phyloP scores from a whole-genome alignment of 1,139 yeast species.

The Hyphopichia burtonii region DNA sequence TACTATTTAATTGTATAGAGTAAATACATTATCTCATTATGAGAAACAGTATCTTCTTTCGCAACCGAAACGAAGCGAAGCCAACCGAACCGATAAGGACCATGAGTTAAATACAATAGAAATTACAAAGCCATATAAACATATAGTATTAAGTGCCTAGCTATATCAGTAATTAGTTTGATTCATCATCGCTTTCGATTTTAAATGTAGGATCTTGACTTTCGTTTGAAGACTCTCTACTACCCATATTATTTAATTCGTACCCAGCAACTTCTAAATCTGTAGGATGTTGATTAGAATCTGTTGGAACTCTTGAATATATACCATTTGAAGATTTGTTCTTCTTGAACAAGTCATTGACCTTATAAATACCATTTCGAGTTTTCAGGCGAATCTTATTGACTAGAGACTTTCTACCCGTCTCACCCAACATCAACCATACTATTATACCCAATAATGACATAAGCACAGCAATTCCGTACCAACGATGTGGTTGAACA shows the following conservation, averaged over 20 bases:
- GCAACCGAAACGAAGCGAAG: not conserved
- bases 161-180: not conserved
- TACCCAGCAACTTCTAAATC: slow-evolving; percentile 1
- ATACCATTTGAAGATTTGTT: not conserved
- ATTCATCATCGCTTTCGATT: slow-evolving; percentile 18
- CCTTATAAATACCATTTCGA: slow-evolving; percentile 1
- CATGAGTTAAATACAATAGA: too few relatives aligned
- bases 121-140: not conserved
- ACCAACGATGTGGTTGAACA: slow-evolving; percentile 51
- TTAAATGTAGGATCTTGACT: slow-evolving; percentile 12
- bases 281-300: not conserved
- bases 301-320: not conserved
- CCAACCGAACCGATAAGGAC: not conserved
- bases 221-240: slow-evolving; percentile 2
- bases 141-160: too few relatives aligned
- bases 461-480: slow-evolving; percentile 53
- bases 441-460: slow-evolving; percentile 39
- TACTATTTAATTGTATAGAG: slow-evolving; percentile 7
- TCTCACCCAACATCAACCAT: slow-evolving; percentile 49
- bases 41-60: not conserved
- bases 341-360: not conserved
- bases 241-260: slow-evolving; percentile 1
- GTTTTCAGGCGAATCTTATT: slow-evolving; percentile 9
- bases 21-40: not conserved
- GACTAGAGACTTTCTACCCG: slow-evolving; percentile 19